Conservation (phyloP, 768 basidiomycete genomes). For the Panus rudis region DNA sequence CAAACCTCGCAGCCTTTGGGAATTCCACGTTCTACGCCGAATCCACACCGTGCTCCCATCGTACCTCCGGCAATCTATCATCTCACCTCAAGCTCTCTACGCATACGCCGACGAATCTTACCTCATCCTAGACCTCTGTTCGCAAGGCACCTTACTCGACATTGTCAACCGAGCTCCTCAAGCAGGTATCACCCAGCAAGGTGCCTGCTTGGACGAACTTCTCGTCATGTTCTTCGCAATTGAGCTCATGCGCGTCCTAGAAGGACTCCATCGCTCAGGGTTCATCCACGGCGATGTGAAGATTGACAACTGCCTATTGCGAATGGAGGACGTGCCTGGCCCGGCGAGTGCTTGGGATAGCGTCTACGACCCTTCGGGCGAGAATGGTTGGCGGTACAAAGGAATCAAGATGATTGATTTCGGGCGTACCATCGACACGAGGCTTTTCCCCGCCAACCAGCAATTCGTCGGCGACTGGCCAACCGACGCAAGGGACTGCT, state of each 20-base stretch:
- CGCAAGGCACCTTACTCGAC: conserved; percentile 88
- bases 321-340: conserved; percentile 77
- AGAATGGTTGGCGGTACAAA: conserved; percentile 79
- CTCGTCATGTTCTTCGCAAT: conserved; percentile 93
- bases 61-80: conserved; percentile 56
- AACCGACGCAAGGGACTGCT: conserved; percentile 85
- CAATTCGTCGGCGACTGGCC: conserved; percentile 84
- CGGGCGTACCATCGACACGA: conserved; percentile 87
- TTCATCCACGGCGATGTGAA: conserved; percentile 98
- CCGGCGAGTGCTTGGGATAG: conserved; percentile 63
- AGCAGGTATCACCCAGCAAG: conserved; percentile 72
- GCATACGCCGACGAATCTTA: conserved; percentile 85
- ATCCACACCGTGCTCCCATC: conserved; percentile 64
- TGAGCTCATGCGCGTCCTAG: conserved; percentile 78
- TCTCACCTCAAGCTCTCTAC: conserved; percentile 74
- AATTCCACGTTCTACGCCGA: conserved; percentile 77
- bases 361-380: conserved; percentile 72
- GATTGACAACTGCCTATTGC: conserved; percentile 97
- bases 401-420: conserved; percentile 95
- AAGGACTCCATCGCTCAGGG: conserved; percentile 71
- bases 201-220: conserved; percentile 83
- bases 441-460: conserved; percentile 74
- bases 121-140: conserved; percentile 80
- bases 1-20: conserved; percentile 85
- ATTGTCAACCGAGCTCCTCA: conserved; percentile 79